Percentiles rank a stretch among this genome's conserved stretches.
Conservation (phyloP, 2,329 filamentous ascomycete species). For the Beauveria caledonica region DNA sequence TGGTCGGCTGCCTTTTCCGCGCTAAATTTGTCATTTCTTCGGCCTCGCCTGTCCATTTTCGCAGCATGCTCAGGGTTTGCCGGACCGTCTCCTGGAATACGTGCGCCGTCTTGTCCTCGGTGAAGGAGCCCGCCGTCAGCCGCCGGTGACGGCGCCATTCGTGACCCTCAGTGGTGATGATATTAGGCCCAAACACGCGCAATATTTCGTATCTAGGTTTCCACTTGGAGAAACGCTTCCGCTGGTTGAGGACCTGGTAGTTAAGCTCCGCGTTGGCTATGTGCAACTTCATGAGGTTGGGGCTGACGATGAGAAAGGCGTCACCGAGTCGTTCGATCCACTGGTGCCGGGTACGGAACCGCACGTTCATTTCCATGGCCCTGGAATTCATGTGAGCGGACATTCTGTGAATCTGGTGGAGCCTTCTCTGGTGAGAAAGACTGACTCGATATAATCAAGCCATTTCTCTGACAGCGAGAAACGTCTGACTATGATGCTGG, state of each 20-base stretch:
- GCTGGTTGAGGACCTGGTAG: slow-evolving; percentile 54
- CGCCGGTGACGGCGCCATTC: slow-evolving; percentile 68
- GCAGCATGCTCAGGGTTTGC: slow-evolving; percentile 56
- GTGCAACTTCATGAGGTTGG: slow-evolving; percentile 42
- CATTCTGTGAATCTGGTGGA: not conserved
- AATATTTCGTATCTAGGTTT: slow-evolving; percentile 28
- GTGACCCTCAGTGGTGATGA: slow-evolving; percentile 60
- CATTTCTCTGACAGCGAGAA: slow-evolving; percentile 45
- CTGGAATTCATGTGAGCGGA: slow-evolving; percentile 23
- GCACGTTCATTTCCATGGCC: slow-evolving; percentile 51
- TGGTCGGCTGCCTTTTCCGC: not conserved
- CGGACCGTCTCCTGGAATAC: slow-evolving; percentile 54
- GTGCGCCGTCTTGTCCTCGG: slow-evolving; percentile 63
- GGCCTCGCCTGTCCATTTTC: slow-evolving; percentile 41
- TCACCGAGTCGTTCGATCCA: slow-evolving; percentile 55
- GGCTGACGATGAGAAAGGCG: slow-evolving; percentile 55
- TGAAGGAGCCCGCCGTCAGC: slow-evolving; percentile 63
- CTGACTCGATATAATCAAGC: slow-evolving; percentile 53
- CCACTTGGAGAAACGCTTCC: slow-evolving; percentile 58
- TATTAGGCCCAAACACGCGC: slow-evolving; percentile 56
- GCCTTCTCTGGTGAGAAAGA: not conserved
- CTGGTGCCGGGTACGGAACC: slow-evolving; percentile 46
- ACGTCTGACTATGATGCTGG: slow-evolving; percentile 38
- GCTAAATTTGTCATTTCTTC: slow-evolving; percentile 19
- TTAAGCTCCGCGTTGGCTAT: slow-evolving; percentile 58